These are phyloP conservation scores for Odontarrhena argentea DNA, from an alignment of 345 rosid genomes.

Conservation along the genomic window DNA sequence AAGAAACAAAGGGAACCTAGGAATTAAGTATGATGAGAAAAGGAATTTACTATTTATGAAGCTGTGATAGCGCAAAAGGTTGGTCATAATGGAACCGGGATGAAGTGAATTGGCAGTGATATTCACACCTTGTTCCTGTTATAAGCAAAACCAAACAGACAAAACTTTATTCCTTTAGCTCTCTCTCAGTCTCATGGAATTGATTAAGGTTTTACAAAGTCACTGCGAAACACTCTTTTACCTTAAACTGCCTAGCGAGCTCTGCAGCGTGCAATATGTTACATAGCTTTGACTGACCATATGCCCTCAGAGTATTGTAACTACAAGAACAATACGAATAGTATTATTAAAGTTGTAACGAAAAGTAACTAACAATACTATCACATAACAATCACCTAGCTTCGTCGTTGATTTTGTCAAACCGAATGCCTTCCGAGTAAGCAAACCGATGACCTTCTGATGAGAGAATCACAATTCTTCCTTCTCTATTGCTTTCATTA, in stretches of 20 bases:
- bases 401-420: slow-evolving; percentile 63
- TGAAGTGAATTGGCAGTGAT: slow-evolving; percentile 76
- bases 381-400: slow-evolving; percentile 50
- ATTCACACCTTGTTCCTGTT: slow-evolving; percentile 64
- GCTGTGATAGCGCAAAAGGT: slow-evolving; percentile 57
- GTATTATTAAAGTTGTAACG: background rate
- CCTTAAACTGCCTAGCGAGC: slow-evolving; percentile 74
- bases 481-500: slow-evolving; percentile 57
- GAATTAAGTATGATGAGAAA: background rate
- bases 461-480: slow-evolving; percentile 70
- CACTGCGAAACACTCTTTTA: slow-evolving; percentile 20
- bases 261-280: slow-evolving; percentile 84
- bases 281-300: slow-evolving; percentile 81
- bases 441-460: slow-evolving; percentile 64
- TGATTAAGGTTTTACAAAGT: background rate
- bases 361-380: slow-evolving; percentile 9
- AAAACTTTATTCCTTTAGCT: slow-evolving; percentile 16
- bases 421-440: slow-evolving; percentile 63
- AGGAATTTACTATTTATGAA: slow-evolving; percentile 44
- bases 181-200: slow-evolving; percentile 1
- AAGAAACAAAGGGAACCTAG: background rate
- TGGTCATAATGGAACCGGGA: slow-evolving; percentile 71
- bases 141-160: slow-evolving; percentile 15
- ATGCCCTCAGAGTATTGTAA: slow-evolving; percentile 54
- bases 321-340: slow-evolving; percentile 36